Base-by-base conservation (phyloP, 208 protist species). In the Leptomonas seymouri region DNA sequence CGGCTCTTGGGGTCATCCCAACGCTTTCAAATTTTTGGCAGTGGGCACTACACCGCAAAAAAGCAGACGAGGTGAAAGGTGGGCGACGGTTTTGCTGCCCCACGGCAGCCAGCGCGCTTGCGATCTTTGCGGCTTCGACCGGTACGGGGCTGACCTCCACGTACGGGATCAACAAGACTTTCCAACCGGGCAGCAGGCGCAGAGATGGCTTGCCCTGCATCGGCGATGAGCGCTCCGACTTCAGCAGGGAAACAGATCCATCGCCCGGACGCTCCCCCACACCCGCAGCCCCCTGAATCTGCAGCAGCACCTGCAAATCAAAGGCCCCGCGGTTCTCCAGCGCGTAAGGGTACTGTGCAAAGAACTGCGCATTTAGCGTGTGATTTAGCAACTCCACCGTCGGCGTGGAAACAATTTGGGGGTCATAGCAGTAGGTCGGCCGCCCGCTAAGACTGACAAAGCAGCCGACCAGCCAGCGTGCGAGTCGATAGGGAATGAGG, bases 381-480 rank as follows among this genome's bases (percentile, higher is more conserved):
- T 71, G 67, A 36, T 83, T 83, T n/a, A 84, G 28, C 23, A 75
- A 54, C 69, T 78, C 81, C 41, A 69, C 69, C n/a, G 77, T 59
- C 18, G 74, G 72, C 25, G 62, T 80, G 0, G 66, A 48, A 8
- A 76, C 63, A 14, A 78, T 60, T 16, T 67, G 67, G 18, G 72
- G 74, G 64, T 85, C 72, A 68, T 79, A 81, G 1, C 57, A 74
- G 78, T 90, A 93, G 21, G 42, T 34, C 5, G 82, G 84, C 14
- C 83, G 65, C 18, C 72, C 56, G 3, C 60, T 30, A 15, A 80
- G 23, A 4, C 34, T 61, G 14, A 71, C 45, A 18, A 90, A 39
- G 8, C 76, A 59, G 41, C 53, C 55, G 2, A 93, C 30, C 3
- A 86, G n/a, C 59, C 42, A 69, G n/a, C 71, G 71, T 7, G 77